Evolutionary conservation across 257 asterid species (phyloP).

Genomic region (Gentiana macrophylla): DNA sequence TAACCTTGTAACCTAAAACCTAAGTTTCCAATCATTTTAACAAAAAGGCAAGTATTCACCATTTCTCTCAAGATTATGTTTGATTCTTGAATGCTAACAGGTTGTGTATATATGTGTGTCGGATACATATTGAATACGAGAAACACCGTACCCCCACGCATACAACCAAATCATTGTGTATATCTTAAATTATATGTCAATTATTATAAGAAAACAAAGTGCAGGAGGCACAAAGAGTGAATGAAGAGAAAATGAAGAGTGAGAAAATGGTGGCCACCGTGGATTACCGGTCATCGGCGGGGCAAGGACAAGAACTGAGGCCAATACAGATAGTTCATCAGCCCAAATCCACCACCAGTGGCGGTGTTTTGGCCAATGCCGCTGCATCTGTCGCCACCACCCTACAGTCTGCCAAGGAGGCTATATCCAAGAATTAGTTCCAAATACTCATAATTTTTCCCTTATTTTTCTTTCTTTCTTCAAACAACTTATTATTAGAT

Average conservation of each 20-base stretch:
- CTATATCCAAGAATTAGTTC: slow-evolving; percentile 28
- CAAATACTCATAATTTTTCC: too few species aligned
- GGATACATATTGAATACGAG: too few species aligned
- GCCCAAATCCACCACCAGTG: slow-evolving; percentile 34
- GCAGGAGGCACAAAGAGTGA: slow-evolving; percentile 15
- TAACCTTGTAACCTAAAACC: too few species aligned
- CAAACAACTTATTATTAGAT: too few species aligned
- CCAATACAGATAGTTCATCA: slow-evolving; percentile 41
- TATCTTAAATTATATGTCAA: neutral
- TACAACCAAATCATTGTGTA: neutral
- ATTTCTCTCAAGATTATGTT: too few species aligned
- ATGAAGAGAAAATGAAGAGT: slow-evolving; percentile 17
- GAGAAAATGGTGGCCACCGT: slow-evolving; percentile 30
- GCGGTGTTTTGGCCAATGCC: slow-evolving; percentile 43
- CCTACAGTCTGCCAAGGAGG: slow-evolving; percentile 58
- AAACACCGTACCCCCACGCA: neutral
- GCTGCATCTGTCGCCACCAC: slow-evolving; percentile 56
- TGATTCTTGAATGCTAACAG: neutral
- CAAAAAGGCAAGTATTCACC: too few species aligned
- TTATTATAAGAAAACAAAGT: too few species aligned
- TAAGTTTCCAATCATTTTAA: too few species aligned
- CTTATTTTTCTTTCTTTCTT: neutral
- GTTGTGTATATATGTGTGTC: neutral
- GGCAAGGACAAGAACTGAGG: slow-evolving; percentile 33
- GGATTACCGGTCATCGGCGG: slow-evolving; percentile 27